These are phyloP conservation scores for Helotiales sp. DNA, from an alignment of 2,329 filamentous ascomycete species.

Conservation along the genomic window DNA sequence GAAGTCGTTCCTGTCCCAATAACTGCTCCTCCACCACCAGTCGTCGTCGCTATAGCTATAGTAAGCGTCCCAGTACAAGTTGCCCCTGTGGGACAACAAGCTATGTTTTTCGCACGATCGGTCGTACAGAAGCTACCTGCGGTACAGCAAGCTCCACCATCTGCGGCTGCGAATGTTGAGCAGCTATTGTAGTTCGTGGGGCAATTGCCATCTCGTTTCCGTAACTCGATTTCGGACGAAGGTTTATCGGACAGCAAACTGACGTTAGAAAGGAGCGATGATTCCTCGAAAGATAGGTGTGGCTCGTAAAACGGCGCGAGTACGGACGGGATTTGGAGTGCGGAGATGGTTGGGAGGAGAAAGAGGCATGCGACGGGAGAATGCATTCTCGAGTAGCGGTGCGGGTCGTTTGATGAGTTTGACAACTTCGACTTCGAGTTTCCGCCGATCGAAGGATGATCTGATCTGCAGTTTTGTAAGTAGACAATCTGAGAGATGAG, in stretches of 20 bases:
- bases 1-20: conserved; percentile 17
- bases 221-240: too few relatives aligned
- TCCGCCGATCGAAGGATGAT: neutral
- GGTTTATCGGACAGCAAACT: conserved; percentile 17
- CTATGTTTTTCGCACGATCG: conserved; percentile 33
- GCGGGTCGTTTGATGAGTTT: too few relatives aligned
- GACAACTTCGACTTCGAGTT: neutral
- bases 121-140: conserved; percentile 30
- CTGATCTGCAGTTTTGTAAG: conserved; percentile 3
- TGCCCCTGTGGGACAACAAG: conserved; percentile 36
- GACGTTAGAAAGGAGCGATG: conserved; percentile 23
- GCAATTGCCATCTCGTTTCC: conserved; percentile 34
- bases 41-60: conserved; percentile 17
- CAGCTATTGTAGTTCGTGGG: conserved; percentile 34
- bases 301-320: conserved; percentile 29
- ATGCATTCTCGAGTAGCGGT: conserved; percentile 30
- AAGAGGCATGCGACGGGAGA: conserved; percentile 13
- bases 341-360: conserved; percentile 22
- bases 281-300: conserved; percentile 7
- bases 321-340: conserved; percentile 29
- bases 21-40: conserved; percentile 10
- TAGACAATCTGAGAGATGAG: neutral
- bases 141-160: conserved; percentile 35
- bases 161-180: conserved; percentile 28
- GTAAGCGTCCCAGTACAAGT: conserved; percentile 34